Base-by-base conservation (phyloP, 768 basidiomycete genomes). In the Holtermanniella nyarrowii region DNA sequence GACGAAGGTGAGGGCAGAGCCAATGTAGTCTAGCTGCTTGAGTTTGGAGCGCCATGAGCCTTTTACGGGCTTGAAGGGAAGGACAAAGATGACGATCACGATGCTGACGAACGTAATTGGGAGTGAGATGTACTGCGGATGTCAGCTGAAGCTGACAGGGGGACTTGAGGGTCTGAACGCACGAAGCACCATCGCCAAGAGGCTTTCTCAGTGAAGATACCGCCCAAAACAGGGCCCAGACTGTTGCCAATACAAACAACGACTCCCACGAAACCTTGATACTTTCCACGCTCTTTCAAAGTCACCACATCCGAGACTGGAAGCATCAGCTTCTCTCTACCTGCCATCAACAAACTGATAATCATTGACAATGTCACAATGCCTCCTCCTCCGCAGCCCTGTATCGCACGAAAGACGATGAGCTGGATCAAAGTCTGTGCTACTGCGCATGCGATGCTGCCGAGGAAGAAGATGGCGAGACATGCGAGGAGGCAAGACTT, bases 151-250 rank as follows among this genome's bases (percentile, higher is more conserved):
- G 21, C 1, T 46, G 23, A 26, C 2, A 24, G 25, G 5, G 13
- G 25, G 21, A 57, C 65, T 55, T 37, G 31, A 37, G 7, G 31
- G 31, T 7, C 10, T 7, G 31, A 16, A 16, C 31, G 31, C 44
- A 63, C 65, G 66, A 84, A 84, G 62, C 82, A 84, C 83, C 84
- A 85, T 26, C 78, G 73, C 83, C 83, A 84, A 46, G 76, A 76
- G 3, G 76, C 79, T 48, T 78, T 80, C 63, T 84, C 74, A 2
- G 81, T 75, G 37, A 86, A 68, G 0, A 77, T 76, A 48, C 85
- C 84, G 4, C 84, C 84, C 3, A 85, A 72, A 0, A 83, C 73
- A 0, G 84, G 84, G 0, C 84, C 84, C 3, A 83, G 74, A 0
- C 79, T 77, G 59, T 81, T 84, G 3, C 82, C 81, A 11, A 82